phyloP scores from a whole-genome alignment of 768 basidiomycete species.

The Leccinum fibrillosum region DNA sequence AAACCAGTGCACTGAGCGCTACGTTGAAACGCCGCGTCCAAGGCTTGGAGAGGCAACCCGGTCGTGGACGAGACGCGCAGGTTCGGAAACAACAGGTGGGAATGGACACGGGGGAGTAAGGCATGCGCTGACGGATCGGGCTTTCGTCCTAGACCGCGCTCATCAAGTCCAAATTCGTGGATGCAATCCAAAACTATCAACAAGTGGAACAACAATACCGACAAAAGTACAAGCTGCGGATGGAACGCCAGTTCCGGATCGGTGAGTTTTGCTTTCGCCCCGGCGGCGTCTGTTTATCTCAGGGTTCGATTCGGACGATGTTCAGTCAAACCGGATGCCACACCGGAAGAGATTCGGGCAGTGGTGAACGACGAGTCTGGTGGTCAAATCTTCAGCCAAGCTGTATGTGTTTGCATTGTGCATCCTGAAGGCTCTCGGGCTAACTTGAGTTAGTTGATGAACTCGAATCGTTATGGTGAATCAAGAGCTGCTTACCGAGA shows the following conservation, averaged over 20 bases:
- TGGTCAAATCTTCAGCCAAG: slow-evolving; percentile 87
- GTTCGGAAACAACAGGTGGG: slow-evolving; percentile 76
- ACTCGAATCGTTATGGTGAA: slow-evolving; percentile 86
- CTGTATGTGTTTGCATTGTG: slow-evolving; percentile 41
- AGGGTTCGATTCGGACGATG: background rate
- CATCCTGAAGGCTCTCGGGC: background rate
- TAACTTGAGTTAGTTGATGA: slow-evolving; percentile 61
- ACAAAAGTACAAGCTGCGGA: slow-evolving; percentile 71
- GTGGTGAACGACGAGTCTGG: slow-evolving; percentile 84
- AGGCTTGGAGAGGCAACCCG: slow-evolving; percentile 63
- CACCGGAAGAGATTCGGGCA: slow-evolving; percentile 80
- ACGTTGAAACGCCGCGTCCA: slow-evolving; percentile 72
- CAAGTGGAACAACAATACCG: slow-evolving; percentile 79
- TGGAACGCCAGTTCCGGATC: slow-evolving; percentile 87
- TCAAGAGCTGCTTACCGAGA: slow-evolving; percentile 90
- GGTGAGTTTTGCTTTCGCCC: slow-evolving; percentile 40
- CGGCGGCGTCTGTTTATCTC: background rate
- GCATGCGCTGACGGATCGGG: slow-evolving; percentile 15
- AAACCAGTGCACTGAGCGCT: slow-evolving; percentile 68
- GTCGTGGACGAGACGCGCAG: slow-evolving; percentile 61
- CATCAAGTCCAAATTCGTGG: slow-evolving; percentile 76
- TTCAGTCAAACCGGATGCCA: slow-evolving; percentile 88
- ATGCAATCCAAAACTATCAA: slow-evolving; percentile 83
- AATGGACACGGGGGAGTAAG: background rate
- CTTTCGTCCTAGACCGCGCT: slow-evolving; percentile 46